These are phyloP conservation scores for Ophiostoma fasciatum DNA, from an alignment of 2,329 filamentous ascomycete genomes.

Conservation along the genomic window DNA sequence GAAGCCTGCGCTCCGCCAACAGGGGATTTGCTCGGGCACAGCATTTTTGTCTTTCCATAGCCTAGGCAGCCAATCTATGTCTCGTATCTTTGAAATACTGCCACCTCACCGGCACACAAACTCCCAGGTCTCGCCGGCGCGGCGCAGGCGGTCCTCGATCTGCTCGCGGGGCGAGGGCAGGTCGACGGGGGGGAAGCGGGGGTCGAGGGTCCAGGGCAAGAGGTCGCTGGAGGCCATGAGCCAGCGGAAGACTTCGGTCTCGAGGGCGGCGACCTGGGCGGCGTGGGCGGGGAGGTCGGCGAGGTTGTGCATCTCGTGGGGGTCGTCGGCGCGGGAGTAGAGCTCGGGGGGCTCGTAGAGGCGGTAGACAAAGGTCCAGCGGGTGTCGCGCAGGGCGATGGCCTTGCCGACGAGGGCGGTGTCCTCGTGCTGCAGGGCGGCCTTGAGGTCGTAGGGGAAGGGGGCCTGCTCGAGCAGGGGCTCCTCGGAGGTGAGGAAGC, in stretches of 20 bases:
- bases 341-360: conserved; percentile 30
- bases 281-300: conserved; percentile 17
- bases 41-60: too few relatives aligned
- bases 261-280: conserved; percentile 13
- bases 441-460: conserved; percentile 32
- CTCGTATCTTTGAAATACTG: too few relatives aligned
- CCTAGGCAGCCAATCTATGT: too few relatives aligned
- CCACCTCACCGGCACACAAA: too few relatives aligned
- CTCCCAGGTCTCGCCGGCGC: neutral
- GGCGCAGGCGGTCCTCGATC: conserved; percentile 1
- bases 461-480: conserved; percentile 27
- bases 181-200: neutral
- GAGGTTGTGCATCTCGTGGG: conserved; percentile 24
- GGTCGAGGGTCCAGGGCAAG: neutral
- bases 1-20: too few relatives aligned
- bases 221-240: conserved; percentile 9
- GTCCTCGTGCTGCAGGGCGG: conserved; percentile 28
- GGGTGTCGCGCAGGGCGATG: conserved; percentile 20
- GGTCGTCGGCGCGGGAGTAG: conserved; percentile 23
- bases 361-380: conserved; percentile 29
- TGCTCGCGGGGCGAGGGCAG: conserved; percentile 1
- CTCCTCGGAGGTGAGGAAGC: conserved; percentile 28
- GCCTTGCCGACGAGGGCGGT: conserved; percentile 27
- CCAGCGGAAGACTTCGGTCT: conserved; percentile 24
- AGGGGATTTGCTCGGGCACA: too few relatives aligned